Evolutionary conservation across 2,329 filamentous ascomycete species (phyloP).

Genomic region (Hymenoscyphus linearis): DNA sequence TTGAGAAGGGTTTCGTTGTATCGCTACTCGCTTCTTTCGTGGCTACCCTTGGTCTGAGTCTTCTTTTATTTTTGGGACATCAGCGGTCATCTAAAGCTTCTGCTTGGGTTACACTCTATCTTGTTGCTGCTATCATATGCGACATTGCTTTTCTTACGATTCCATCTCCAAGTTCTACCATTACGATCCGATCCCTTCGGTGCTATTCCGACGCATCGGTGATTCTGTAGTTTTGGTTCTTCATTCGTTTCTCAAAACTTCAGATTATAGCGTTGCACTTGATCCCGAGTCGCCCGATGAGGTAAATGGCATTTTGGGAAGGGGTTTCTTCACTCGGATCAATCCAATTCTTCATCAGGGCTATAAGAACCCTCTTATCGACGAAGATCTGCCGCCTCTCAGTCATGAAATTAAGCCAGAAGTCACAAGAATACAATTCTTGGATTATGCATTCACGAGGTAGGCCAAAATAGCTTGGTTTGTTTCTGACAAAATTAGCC

Average conservation of each 20-base stretch:
- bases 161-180: neutral
- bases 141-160: constrained; percentile 11
- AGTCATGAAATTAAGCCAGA: constrained; percentile 14
- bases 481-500: constrained; percentile 9
- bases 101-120: constrained; percentile 15
- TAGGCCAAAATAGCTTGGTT: neutral
- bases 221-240: constrained; percentile 14
- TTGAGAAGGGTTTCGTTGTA: neutral
- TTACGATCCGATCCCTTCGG: neutral
- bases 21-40: constrained; percentile 12
- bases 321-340: constrained; percentile 23
- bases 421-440: constrained; percentile 13
- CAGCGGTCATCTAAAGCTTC: constrained; percentile 13
- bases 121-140: constrained; percentile 16
- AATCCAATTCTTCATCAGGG: constrained; percentile 21
- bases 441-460: constrained; percentile 15
- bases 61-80: constrained; percentile 16
- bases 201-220: constrained; percentile 7
- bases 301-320: constrained; percentile 10
- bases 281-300: constrained; percentile 17
- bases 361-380: constrained; percentile 16
- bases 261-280: neutral
- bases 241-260: constrained; percentile 10
- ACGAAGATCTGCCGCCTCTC: constrained; percentile 19
- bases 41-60: constrained; percentile 15